Percentiles rank a stretch among this genome's conserved stretches.
Conservation (phyloP, 2,329 filamentous ascomycete species). For the Calonectria naviculata region DNA sequence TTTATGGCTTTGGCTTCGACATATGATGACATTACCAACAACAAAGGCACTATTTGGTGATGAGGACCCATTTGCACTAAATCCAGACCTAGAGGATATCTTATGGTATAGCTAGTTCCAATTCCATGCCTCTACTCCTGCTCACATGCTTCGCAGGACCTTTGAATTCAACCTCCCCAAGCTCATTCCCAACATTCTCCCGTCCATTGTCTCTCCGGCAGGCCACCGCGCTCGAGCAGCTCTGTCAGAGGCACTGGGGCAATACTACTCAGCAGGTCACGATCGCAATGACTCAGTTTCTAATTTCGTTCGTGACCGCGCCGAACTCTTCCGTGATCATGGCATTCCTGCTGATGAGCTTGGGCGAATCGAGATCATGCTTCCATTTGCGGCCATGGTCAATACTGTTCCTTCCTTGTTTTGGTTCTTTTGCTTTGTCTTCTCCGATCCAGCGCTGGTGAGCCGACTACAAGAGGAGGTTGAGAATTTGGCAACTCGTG, state of each 20-base stretch:
- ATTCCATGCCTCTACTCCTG: no score
- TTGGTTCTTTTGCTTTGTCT: conserved; percentile 48
- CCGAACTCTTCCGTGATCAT: neutral
- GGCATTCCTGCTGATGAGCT: neutral
- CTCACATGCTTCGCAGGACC: neutral
- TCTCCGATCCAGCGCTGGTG: conserved; percentile 40
- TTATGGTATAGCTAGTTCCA: conserved; percentile 2
- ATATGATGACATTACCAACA: conserved; percentile 6
- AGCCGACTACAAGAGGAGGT: conserved; percentile 45
- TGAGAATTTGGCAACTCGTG: neutral
- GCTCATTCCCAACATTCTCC: neutral
- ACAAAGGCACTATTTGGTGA: conserved; percentile 7
- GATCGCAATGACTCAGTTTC: neutral
- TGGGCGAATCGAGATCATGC: conserved; percentile 35
- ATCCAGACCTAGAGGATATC: neutral
- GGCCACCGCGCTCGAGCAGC: neutral
- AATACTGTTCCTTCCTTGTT: conserved; percentile 51
- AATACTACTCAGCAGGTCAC: neutral
- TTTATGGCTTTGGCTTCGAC: conserved; percentile 11
- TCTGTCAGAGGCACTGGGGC: neutral
- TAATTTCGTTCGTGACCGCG: neutral
- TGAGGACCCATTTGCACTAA: neutral
- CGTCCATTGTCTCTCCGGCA: neutral
- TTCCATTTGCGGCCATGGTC: conserved; percentile 41
- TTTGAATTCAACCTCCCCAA: conserved; percentile 2